Percentiles rank a stretch among this genome's conserved stretches.
Conservation (phyloP, 2,329 filamentous ascomycete genomes). For the Rhynchosporium agropyri region DNA sequence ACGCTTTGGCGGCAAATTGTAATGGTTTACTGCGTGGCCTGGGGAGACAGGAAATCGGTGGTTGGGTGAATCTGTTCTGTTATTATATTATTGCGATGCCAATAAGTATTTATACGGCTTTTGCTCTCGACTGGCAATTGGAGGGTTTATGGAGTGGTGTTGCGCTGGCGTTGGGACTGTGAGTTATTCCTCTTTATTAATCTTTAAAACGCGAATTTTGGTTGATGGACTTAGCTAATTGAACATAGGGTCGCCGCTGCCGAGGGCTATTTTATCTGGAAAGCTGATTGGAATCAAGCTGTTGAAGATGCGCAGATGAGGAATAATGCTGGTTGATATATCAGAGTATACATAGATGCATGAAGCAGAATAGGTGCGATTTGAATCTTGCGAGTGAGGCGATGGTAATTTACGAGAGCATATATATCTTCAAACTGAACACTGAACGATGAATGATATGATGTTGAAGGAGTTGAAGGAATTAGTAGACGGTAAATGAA, state of each 20-base stretch:
- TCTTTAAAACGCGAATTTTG: not conserved
- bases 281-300: slow-evolving; percentile 59
- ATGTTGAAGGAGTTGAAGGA: not conserved
- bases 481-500: too few relatives aligned
- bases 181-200: slow-evolving; percentile 21
- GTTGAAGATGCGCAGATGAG: slow-evolving; percentile 63
- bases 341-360: too few relatives aligned
- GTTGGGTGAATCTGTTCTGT: slow-evolving; percentile 81
- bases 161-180: slow-evolving; percentile 58
- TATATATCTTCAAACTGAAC: not conserved
- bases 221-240: slow-evolving; percentile 53
- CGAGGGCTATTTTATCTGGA: slow-evolving; percentile 59
- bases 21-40: slow-evolving; percentile 86
- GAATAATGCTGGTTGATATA: slow-evolving; percentile 48
- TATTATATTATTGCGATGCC: slow-evolving; percentile 90
- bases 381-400: not conserved
- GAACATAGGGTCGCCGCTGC: slow-evolving; percentile 58
- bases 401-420: not conserved
- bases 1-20: slow-evolving; percentile 76
- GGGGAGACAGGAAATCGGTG: slow-evolving; percentile 85
- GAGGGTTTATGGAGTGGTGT: slow-evolving; percentile 81
- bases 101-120: slow-evolving; percentile 76
- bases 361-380: not conserved
- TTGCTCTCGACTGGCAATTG: slow-evolving; percentile 76
- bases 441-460: not conserved